Base-by-base conservation (phyloP, 1,139 yeast species). In the Sugiyamaella neomexicana region DNA sequence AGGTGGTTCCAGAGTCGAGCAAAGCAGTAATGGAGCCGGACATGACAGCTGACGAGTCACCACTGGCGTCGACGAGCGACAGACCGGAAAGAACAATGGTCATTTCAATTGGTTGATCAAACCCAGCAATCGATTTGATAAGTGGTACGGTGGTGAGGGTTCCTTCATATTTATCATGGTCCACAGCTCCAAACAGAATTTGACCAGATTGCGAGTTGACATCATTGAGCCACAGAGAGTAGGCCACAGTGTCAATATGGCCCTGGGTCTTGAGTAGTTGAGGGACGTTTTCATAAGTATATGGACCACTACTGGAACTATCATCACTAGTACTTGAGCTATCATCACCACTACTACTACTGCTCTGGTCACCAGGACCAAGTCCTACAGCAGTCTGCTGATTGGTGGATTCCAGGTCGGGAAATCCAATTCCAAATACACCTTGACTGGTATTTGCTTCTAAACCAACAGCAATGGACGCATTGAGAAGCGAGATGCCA, bases 171-270 rank as follows among this genome's bases (percentile, higher is more conserved):
- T 81, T 82, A 31, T 79, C 79, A 54, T 75, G 75, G 65, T 82
- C 87, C 52, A 81, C 73, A 46, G 81, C 86, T 5, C 87, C 86
- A 66, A 82, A 82, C 50, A 82, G 71, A 46, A 82, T 66, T 10
- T 74, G 62, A 2, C 86, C 86, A 1, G 67, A 55, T 39, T 64
- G 62, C 7, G 79, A 65, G 27, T 70, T 71, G 12, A 68, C 60
- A 20, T 73, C 69, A 55, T 76, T 74, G 59, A 83, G 75, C 69
- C 78, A 82, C 50, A 84, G 68, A 2, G 88, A 82, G 66, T 80
- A 83, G 8, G 81, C 76, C 32, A 68, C 70, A 48, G 75, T 71
- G 29, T 72, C 66, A 12, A 57, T 59, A 40, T 48, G 43, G 12
- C 85, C 84, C 57, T 74, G 75, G 46, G 70, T 65, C 64, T 73